These are phyloP conservation scores for Ceratorhiza oryzae-sativae DNA, from an alignment of 1,284 basidiomycete species.

Conservation along the genomic window DNA sequence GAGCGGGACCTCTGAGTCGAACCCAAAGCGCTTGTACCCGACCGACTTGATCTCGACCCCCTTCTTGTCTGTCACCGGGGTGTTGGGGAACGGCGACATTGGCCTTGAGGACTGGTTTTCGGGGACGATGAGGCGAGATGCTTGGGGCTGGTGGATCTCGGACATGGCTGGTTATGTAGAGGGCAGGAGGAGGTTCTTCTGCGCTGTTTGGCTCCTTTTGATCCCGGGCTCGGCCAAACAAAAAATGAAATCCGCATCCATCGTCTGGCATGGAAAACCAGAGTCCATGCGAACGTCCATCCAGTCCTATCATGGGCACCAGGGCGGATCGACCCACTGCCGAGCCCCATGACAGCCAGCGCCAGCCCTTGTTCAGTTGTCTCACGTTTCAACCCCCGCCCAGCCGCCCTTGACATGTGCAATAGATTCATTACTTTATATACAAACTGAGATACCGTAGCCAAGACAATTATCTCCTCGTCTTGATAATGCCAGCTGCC, in stretches of 20 bases:
- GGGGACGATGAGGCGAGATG: background rate
- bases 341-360: background rate
- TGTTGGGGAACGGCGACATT: conserved; percentile 52
- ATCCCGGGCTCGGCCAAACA: background rate
- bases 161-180: conserved; percentile 2
- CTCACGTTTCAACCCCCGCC: background rate
- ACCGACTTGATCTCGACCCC: conserved; percentile 79
- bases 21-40: conserved; percentile 84
- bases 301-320: background rate
- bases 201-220: conserved; percentile 7
- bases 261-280: background rate
- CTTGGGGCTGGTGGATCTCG: background rate
- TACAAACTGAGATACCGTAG: background rate
- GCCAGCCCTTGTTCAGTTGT: conserved; percentile 7
- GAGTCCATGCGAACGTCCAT: background rate
- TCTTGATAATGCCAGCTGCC: conserved; percentile 87
- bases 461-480: conserved; percentile 38
- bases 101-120: background rate
- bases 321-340: background rate
- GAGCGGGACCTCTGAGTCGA: conserved; percentile 82
- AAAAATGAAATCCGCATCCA: background rate
- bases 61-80: conserved; percentile 71
- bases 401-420: conserved; percentile 2
- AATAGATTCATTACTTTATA: conserved; percentile 14
- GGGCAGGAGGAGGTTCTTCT: background rate